phyloP scores from a whole-genome alignment of 306 rosid species.

The Gleditsia sinensis region DNA sequence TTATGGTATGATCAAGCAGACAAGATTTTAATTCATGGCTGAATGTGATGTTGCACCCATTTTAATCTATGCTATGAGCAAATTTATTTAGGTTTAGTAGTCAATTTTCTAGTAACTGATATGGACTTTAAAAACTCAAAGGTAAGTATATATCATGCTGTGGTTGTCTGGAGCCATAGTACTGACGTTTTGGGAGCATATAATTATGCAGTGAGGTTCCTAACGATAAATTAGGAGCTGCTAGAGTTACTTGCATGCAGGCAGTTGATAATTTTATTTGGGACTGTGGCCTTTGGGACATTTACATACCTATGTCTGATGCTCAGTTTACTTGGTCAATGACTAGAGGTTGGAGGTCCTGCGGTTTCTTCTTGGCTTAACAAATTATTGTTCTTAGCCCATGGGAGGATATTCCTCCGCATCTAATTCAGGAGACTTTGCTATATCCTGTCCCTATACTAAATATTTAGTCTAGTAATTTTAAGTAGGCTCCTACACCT shows the following conservation, averaged over 20 bases:
- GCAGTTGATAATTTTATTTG: background rate
- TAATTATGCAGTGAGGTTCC: too few species aligned
- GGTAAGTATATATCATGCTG: background rate
- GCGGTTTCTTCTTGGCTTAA: background rate
- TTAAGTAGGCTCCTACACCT: too few species aligned
- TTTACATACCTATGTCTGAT: background rate
- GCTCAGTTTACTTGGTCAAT: background rate
- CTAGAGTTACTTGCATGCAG: too few species aligned
- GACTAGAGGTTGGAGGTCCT: too few species aligned
- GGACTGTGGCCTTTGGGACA: background rate
- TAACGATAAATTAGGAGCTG: background rate
- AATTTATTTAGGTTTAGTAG: too few species aligned
- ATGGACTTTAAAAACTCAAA: background rate
- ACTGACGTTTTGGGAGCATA: constrained; percentile 9
- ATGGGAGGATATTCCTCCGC: too few species aligned
- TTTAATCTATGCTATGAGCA: too few species aligned
- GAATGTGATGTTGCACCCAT: background rate
- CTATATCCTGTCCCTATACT: too few species aligned
- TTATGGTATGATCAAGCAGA: background rate
- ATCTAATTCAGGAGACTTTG: too few species aligned
- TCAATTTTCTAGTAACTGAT: too few species aligned
- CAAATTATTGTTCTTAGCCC: too few species aligned
- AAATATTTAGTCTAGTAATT: too few species aligned
- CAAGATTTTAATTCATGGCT: background rate
- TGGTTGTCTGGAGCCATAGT: background rate